Evolutionary conservation across 2,329 filamentous ascomycete species (phyloP).

Genomic region (Neonectria magnoliae): DNA sequence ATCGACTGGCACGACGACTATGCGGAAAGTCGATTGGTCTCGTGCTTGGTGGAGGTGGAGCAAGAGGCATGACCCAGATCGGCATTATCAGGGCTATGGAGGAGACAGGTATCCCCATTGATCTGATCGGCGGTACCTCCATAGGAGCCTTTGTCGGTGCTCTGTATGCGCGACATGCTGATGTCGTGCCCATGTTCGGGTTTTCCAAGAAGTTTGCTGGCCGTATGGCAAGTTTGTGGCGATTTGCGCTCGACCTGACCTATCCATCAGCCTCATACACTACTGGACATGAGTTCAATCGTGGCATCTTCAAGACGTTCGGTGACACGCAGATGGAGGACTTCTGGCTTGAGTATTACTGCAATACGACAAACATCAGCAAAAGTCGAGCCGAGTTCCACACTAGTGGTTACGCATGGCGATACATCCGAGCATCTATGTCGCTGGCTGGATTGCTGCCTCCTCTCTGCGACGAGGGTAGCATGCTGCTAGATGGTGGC

Average conservation of each 20-base stretch:
- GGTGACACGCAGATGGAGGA: slow-evolving; percentile 98
- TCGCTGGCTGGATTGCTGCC: slow-evolving; percentile 91
- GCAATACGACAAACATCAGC: slow-evolving; percentile 99
- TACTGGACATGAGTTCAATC: slow-evolving; percentile 98
- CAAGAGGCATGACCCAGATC: slow-evolving; percentile 89
- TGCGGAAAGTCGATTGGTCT: slow-evolving; percentile 95
- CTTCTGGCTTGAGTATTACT: slow-evolving; percentile 99
- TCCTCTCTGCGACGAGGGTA: slow-evolving; percentile 94
- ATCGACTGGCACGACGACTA: slow-evolving; percentile 86
- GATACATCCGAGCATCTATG: slow-evolving; percentile 97
- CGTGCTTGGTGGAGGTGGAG: slow-evolving; percentile 93
- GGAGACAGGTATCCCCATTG: slow-evolving; percentile 95
- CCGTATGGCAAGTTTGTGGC: slow-evolving; percentile 99
- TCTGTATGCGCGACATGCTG: slow-evolving; percentile 93
- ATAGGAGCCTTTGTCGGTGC: slow-evolving; percentile 97
- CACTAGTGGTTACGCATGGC: slow-evolving; percentile 96
- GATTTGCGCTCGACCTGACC: slow-evolving; percentile 95
- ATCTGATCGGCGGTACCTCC: slow-evolving; percentile 93
- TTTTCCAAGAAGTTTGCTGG: slow-evolving; percentile 97
- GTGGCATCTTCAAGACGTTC: slow-evolving; percentile 98
- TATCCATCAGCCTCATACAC: slow-evolving; percentile 98
- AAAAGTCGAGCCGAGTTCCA: slow-evolving; percentile 93
- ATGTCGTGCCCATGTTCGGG: slow-evolving; percentile 96
- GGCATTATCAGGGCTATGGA: slow-evolving; percentile 95
- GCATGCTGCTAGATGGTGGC: slow-evolving; percentile 94